A percentile compares a stretch with the other conserved stretches of the same genome.
phyloP scores from a whole-genome alignment of 2,329 filamentous ascomycete species.

The Fusarium cicatricum region DNA sequence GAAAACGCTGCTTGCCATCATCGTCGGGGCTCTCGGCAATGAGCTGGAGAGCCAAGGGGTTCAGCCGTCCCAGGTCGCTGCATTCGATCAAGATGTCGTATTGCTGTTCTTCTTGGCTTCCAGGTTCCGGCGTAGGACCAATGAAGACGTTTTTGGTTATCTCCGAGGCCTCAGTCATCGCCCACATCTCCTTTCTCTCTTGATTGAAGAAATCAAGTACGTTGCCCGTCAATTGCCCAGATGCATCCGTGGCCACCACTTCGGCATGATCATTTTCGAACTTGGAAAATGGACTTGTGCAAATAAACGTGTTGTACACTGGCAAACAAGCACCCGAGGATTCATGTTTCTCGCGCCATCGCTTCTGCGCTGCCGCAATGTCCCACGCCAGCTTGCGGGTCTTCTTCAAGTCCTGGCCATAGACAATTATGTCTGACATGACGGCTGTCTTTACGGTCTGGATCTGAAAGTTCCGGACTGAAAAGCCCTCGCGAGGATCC shows the following conservation, averaged over 20 bases:
- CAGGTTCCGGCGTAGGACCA: slow-evolving; percentile 82
- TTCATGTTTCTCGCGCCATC: slow-evolving; percentile 74
- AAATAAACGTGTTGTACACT: slow-evolving; percentile 86
- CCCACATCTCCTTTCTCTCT: slow-evolving; percentile 91
- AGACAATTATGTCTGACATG: slow-evolving; percentile 91
- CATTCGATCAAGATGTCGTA: slow-evolving; percentile 91
- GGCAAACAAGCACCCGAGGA: slow-evolving; percentile 62
- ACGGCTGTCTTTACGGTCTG: slow-evolving; percentile 88
- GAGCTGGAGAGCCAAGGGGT: slow-evolving; percentile 70
- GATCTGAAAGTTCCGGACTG: slow-evolving; percentile 96
- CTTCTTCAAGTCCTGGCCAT: slow-evolving; percentile 74
- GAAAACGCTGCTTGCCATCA: slow-evolving; percentile 45
- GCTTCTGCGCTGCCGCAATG: slow-evolving; percentile 78
- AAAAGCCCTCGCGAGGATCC: slow-evolving; percentile 91
- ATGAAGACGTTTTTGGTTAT: slow-evolving; percentile 91
- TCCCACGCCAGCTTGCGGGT: slow-evolving; percentile 71
- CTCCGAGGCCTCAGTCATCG: slow-evolving; percentile 89
- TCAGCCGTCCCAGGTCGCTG: slow-evolving; percentile 82
- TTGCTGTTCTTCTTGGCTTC: slow-evolving; percentile 63
- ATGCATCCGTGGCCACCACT: slow-evolving; percentile 78
- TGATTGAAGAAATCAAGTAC: slow-evolving; percentile 90
- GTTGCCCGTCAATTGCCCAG: slow-evolving; percentile 75
- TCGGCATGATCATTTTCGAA: slow-evolving; percentile 76
- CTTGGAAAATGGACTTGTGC: slow-evolving; percentile 67
- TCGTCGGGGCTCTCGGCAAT: slow-evolving; percentile 65